A percentile compares a stretch with the other conserved stretches of the same genome.
phyloP scores from a whole-genome alignment of 495 filamentous ascomycete genomes.

The Penicilliopsis zonata region DNA sequence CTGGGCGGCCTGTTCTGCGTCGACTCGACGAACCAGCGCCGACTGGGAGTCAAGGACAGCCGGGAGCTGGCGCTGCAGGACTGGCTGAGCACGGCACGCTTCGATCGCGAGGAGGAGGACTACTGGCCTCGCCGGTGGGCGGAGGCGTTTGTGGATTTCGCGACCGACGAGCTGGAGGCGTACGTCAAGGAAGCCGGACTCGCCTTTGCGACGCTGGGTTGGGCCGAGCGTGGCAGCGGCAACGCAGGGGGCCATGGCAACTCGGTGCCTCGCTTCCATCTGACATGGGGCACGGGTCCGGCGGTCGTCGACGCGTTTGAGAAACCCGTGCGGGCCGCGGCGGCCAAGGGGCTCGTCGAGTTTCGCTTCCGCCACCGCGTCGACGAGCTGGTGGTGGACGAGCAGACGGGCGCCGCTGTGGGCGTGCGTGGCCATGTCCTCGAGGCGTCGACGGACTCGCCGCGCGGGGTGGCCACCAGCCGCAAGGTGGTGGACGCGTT shows the following conservation, averaged over 20 bases:
- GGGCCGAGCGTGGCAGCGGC: constrained; percentile 40
- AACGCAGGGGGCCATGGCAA: constrained; percentile 38
- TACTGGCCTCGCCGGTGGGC: constrained; percentile 39
- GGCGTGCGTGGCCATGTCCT: constrained; percentile 35
- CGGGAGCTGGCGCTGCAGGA: constrained; percentile 36
- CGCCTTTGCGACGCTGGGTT: constrained; percentile 32
- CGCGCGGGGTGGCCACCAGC: constrained; percentile 30
- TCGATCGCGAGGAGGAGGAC: constrained; percentile 35
- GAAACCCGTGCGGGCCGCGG: constrained; percentile 32
- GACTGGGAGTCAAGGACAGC: constrained; percentile 36
- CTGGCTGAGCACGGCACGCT: constrained; percentile 36
- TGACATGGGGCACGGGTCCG: constrained; percentile 40
- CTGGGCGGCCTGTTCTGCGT: constrained; percentile 41
- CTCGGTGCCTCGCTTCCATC: constrained; percentile 37
- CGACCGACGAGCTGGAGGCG: constrained; percentile 18
- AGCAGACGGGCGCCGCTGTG: constrained; percentile 25
- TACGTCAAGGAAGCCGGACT: constrained; percentile 34
- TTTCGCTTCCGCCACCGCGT: constrained; percentile 37
- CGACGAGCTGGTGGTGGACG: constrained; percentile 35
- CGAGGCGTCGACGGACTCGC: constrained; percentile 22
- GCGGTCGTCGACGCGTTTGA: constrained; percentile 37
- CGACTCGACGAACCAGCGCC: constrained; percentile 33
- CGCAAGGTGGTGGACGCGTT: constrained; percentile 26
- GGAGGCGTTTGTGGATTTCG: constrained; percentile 41
- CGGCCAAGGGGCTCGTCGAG: constrained; percentile 31